A percentile compares a stretch with the other conserved stretches of the same genome.
Evolutionary conservation across 345 rosid genomes (phyloP).

Genomic region (Salix purpurea): DNA sequence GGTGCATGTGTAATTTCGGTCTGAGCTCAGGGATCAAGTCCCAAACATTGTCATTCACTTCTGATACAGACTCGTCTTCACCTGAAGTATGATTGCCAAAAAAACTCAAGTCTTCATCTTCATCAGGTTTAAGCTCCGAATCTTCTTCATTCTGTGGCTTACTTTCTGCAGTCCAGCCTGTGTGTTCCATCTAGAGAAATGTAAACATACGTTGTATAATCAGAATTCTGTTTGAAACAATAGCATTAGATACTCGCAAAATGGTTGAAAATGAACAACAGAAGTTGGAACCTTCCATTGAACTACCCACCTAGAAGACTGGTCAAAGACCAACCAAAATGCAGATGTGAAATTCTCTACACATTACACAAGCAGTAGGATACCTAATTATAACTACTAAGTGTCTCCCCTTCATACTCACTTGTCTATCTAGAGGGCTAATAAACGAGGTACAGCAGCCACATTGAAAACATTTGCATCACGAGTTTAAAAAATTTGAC

Average conservation of each 20-base stretch:
- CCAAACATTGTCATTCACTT: constrained; percentile 73
- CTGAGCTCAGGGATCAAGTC: constrained; percentile 69
- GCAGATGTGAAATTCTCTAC: background rate
- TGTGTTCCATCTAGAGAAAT: constrained; percentile 37
- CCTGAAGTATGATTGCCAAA: constrained; percentile 23
- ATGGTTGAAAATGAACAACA: background rate
- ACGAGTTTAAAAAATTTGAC: constrained; percentile 28
- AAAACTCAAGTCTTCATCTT: constrained; percentile 26
- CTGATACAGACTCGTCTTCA: constrained; percentile 25
- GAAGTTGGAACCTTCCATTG: background rate
- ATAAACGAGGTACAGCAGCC: background rate
- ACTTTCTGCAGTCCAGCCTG: constrained; percentile 40
- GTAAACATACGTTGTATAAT: background rate
- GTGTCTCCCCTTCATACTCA: background rate
- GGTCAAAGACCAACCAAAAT: background rate
- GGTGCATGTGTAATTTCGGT: constrained; percentile 65
- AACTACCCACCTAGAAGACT: background rate
- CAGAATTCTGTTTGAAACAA: constrained; percentile 9
- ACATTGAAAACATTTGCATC: background rate
- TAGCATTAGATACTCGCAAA: background rate
- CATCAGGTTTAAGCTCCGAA: constrained; percentile 22
- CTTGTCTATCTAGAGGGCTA: background rate
- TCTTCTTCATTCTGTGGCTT: constrained; percentile 33
- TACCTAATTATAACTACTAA: background rate
- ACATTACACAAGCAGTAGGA: background rate